Base-by-base conservation (phyloP, 345 rosid species). In the Iberis pinnata region DNA sequence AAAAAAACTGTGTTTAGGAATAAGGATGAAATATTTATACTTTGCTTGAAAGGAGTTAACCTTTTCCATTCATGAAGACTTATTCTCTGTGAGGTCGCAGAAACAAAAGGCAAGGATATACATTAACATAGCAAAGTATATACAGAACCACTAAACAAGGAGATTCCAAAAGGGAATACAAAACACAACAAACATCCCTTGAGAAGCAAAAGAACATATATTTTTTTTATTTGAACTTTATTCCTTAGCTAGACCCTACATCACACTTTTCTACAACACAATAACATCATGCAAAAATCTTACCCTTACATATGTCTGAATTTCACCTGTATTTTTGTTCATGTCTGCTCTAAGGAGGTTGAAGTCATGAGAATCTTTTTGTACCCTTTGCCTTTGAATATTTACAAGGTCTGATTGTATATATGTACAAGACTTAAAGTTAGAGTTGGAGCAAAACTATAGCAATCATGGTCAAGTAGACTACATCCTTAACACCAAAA, bases 81-180 rank as follows among this genome's bases (percentile, higher is more conserved):
- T 57, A 43, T 50, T 25, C 53, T 29, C 9, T 29, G 22, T 11
- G 17, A 51, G 55, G 50, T 53, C 52, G 71, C 71, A 67, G 36
- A 59, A 38, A 16, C 56, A 59, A 59, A 67, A 67, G 32, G 56
- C 61, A 67, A 59, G 65, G 45, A 66, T 58, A 65, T 40, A 12
- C 32, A 63, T 54, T 1, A 25, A 49, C 41, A 29, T 40, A 19
- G 43, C 42, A 57, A 18, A 36, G 33, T 29, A 42, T 51, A 60
- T 50, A 31, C 47, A 24, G 13, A 12, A 11, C 7, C 49, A 37
- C 25, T 2, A 0, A 24, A 50, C 43, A 50, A 50, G 11, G 32
- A 36, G 33, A 42, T 49, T 41, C 41, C 41, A 29, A 49, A 38
- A 47, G 19, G 19, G 41, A 19, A 27, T 6, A 2, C 7, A 18